Evolutionary conservation across 371 early-diverging fungal species (phyloP).

Genomic region (Mortierella sp.): DNA sequence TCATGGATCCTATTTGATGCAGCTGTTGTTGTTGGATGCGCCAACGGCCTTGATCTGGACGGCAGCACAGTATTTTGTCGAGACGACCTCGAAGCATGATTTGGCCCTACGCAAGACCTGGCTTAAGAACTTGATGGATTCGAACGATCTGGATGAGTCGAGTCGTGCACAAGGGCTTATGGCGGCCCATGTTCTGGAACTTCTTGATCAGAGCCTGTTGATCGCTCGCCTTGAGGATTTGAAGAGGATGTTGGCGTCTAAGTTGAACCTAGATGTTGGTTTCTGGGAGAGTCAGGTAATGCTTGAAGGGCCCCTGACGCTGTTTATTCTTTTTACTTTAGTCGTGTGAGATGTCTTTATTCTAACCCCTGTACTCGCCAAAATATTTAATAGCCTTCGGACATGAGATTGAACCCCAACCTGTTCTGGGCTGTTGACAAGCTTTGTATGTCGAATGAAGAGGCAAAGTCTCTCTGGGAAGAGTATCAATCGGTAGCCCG

Average conservation of each 20-base stretch:
- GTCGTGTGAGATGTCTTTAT: neutral
- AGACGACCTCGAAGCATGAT: conserved; percentile 60
- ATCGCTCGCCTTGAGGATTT: conserved; percentile 27
- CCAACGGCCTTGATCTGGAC: conserved; percentile 54
- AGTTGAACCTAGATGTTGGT: conserved; percentile 21
- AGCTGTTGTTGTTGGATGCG: conserved; percentile 53
- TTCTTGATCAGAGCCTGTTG: conserved; percentile 31
- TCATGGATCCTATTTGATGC: conserved; percentile 70
- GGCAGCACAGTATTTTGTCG: conserved; percentile 68
- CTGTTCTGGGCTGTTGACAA: conserved; percentile 51
- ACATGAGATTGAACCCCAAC: conserved; percentile 48
- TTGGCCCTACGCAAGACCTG: conserved; percentile 59
- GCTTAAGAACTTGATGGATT: conserved; percentile 59
- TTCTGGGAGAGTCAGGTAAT: conserved; percentile 48
- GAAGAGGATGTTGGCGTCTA: conserved; percentile 29
- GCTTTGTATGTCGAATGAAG: conserved; percentile 27
- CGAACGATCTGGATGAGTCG: conserved; percentile 25
- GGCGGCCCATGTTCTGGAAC: conserved; percentile 40
- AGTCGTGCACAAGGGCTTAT: conserved; percentile 41
- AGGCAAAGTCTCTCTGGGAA: conserved; percentile 27
- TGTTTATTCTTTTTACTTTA: conserved; percentile 3
- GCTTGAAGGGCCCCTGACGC: neutral
- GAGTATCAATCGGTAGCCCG: conserved; percentile 47
- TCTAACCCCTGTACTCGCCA: neutral
- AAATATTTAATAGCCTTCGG: conserved; percentile 30